Conservation (phyloP, 2,329 filamentous ascomycete species). For the Ceratocystis diversiconidia region DNA sequence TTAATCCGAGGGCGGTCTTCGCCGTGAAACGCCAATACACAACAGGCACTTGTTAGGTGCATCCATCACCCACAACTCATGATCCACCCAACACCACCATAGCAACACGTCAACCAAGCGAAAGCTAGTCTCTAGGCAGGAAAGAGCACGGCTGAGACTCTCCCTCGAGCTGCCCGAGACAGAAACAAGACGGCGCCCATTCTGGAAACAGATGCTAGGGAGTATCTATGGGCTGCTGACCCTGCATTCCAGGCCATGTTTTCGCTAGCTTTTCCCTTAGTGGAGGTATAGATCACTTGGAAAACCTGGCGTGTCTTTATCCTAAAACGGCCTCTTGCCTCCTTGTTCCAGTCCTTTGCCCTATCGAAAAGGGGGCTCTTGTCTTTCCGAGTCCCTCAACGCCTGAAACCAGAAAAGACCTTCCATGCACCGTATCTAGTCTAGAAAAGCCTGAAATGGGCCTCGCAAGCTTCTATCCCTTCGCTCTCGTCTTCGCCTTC, state of each 20-base stretch:
- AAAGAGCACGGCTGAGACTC: neutral
- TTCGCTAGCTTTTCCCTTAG: neutral
- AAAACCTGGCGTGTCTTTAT: neutral
- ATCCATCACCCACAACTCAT: too few relatives aligned
- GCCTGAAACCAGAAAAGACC: neutral
- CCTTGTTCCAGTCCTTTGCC: neutral
- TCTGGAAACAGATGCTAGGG: neutral
- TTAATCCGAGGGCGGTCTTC: too few relatives aligned
- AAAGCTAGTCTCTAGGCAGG: neutral
- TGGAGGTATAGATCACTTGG: neutral
- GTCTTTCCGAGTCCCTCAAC: neutral
- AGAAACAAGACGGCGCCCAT: neutral
- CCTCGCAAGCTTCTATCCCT: neutral
- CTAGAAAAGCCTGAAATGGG: neutral
- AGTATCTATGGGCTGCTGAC: neutral
- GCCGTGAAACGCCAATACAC: too few relatives aligned
- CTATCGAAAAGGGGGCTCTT: neutral
- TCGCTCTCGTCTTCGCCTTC: neutral
- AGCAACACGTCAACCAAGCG: too few relatives aligned
- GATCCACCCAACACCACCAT: too few relatives aligned
- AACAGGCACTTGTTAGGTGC: too few relatives aligned
- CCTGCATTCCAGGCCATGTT: neutral
- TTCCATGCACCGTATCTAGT: neutral
- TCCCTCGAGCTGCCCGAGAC: neutral
- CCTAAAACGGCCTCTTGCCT: neutral